These are phyloP conservation scores for Ophiostoma sp. DNA, from an alignment of 2,329 filamentous ascomycete species.

Conservation along the genomic window DNA sequence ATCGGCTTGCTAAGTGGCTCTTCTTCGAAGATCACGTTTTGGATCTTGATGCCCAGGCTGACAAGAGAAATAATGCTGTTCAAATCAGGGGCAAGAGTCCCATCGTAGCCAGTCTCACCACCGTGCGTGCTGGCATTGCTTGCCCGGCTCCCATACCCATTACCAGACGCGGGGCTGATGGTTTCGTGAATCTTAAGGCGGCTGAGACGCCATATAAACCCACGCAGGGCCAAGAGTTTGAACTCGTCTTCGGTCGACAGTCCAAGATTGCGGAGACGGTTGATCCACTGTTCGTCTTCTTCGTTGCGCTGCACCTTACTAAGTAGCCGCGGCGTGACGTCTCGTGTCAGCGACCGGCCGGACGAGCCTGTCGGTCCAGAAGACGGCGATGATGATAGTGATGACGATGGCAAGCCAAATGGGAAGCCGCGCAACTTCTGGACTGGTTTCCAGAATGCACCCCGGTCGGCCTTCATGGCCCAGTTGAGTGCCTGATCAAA, in stretches of 20 bases:
- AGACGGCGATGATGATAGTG: neutral
- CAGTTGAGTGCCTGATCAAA: conserved; percentile 82
- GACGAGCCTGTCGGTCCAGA: neutral
- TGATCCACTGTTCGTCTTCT: conserved; percentile 92
- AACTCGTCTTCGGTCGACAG: conserved; percentile 78
- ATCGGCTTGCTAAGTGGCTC: conserved; percentile 40
- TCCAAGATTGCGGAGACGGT: conserved; percentile 75
- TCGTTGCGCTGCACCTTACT: conserved; percentile 68
- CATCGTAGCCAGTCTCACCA: neutral
- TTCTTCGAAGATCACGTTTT: conserved; percentile 91
- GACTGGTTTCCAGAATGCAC: conserved; percentile 79
- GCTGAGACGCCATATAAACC: conserved; percentile 86
- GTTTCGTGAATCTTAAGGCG: conserved; percentile 59
- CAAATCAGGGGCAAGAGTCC: conserved; percentile 37
- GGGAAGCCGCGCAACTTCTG: conserved; percentile 59
- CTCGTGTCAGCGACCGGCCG: neutral
- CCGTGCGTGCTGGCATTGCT: neutral
- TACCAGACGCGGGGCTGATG: conserved; percentile 26
- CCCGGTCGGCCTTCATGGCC: conserved; percentile 74
- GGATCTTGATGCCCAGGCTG: conserved; percentile 69
- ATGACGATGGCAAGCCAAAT: conserved; percentile 51
- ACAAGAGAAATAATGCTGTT: conserved; percentile 70
- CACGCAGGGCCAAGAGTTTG: conserved; percentile 77
- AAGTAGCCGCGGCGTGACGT: conserved; percentile 44
- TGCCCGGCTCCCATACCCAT: conserved; percentile 27